A percentile compares a stretch with the other conserved stretches of the same genome.
phyloP scores from a whole-genome alignment of 371 early-diverging fungal species.

The Vairimorpha ceranae region DNA sequence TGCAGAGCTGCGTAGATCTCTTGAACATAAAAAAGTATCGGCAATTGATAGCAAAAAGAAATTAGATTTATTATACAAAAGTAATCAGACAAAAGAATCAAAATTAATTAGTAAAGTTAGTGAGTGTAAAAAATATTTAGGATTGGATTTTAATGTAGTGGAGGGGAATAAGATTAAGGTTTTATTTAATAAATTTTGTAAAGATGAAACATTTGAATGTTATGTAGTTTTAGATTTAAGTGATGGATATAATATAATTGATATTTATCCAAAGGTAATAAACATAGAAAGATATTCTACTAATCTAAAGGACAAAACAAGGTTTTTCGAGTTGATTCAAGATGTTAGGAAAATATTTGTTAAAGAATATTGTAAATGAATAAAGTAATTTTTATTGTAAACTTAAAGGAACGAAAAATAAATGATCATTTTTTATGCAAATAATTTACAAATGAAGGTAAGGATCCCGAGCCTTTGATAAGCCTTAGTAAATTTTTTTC shows the following conservation, averaged over 20 bases:
- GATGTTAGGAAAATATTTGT: slow-evolving; percentile 31
- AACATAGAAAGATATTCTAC: slow-evolving; percentile 29
- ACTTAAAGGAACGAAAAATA: no score
- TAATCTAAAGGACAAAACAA: slow-evolving; percentile 8
- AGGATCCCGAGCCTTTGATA: slow-evolving; percentile 40
- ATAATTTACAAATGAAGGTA: slow-evolving; percentile 50
- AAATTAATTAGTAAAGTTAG: slow-evolving; percentile 11
- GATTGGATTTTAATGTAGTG: slow-evolving; percentile 32
- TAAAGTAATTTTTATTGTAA: neutral
- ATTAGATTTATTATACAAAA: neutral
- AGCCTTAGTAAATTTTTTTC: slow-evolving; percentile 58
- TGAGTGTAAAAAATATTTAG: slow-evolving; percentile 32
- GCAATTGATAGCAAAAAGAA: slow-evolving; percentile 10
- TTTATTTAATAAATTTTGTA: slow-evolving; percentile 11
- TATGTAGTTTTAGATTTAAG: slow-evolving; percentile 34
- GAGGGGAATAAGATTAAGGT: slow-evolving; percentile 34
- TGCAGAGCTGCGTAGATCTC: neutral
- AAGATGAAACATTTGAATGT: slow-evolving; percentile 34
- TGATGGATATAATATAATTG: slow-evolving; percentile 17
- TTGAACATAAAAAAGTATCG: slow-evolving; percentile 12
- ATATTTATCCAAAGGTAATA: slow-evolving; percentile 31
- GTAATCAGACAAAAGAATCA: slow-evolving; percentile 12
- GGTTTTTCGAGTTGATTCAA: slow-evolving; percentile 35
- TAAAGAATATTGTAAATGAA: slow-evolving; percentile 22
- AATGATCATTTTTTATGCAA: slow-evolving; percentile 31